Conservation (phyloP, 208 protist species). For the Spongospora subterranea region DNA sequence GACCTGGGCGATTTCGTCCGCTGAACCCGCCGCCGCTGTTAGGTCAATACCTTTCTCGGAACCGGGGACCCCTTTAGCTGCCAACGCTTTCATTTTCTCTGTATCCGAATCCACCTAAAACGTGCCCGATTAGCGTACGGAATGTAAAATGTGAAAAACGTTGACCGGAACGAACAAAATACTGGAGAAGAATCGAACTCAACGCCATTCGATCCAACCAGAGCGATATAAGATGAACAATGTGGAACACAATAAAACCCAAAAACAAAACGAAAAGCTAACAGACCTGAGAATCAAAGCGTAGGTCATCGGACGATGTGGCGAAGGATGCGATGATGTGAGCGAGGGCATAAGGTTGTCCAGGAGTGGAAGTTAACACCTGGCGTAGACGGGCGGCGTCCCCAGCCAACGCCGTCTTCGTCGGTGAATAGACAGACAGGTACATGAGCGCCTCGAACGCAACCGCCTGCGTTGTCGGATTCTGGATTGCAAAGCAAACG, state of each 20-base stretch:
- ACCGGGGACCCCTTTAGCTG: neutral
- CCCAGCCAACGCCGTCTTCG: neutral
- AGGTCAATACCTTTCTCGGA: neutral
- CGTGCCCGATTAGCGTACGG: neutral
- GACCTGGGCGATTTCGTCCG: neutral
- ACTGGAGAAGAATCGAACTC: neutral
- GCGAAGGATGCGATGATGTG: constrained; percentile 4
- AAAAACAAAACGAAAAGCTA: too few species aligned
- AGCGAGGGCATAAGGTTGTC: neutral
- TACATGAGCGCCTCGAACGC: constrained; percentile 27
- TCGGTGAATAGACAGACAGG: neutral
- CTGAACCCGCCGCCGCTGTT: neutral
- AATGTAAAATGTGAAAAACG: neutral
- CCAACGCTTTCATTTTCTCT: neutral
- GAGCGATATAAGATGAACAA: too few species aligned
- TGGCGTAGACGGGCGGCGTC: neutral
- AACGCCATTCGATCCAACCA: neutral
- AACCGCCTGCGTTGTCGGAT: neutral
- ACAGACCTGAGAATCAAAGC: neutral
- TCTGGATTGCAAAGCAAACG: neutral
- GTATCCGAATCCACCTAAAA: neutral
- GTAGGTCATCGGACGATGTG: constrained; percentile 33
- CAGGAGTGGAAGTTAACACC: neutral
- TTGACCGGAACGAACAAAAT: neutral
- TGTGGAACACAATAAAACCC: too few species aligned